Percentiles rank a stretch among this genome's conserved stretches.
Conservation (phyloP, 257 asterid species). For the Solanum virginianum region DNA sequence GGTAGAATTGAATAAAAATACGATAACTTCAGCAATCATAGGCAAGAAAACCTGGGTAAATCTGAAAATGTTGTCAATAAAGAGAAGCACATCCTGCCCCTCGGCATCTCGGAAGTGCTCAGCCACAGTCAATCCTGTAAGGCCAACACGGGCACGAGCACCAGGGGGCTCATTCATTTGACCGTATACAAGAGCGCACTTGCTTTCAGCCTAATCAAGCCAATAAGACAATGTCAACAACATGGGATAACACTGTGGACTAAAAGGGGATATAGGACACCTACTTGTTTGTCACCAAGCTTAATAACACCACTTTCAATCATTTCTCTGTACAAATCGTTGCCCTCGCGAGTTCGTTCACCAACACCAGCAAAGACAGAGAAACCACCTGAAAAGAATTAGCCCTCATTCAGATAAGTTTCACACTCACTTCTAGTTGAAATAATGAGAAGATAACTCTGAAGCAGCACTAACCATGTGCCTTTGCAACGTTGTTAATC, state of each 20-base stretch:
- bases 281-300: slow-evolving; percentile 95
- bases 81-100: slow-evolving; percentile 99
- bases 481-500: slow-evolving; percentile 91
- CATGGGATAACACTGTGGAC: background rate
- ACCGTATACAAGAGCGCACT: slow-evolving; percentile 95
- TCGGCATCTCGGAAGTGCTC: slow-evolving; percentile 99
- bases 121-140: slow-evolving; percentile 95
- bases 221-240: background rate
- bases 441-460: background rate
- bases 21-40: background rate
- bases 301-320: slow-evolving; percentile 99
- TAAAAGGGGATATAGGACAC: background rate
- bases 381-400: slow-evolving; percentile 66
- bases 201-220: slow-evolving; percentile 64
- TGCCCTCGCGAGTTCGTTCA: slow-evolving; percentile 97
- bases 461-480: slow-evolving; percentile 53
- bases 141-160: slow-evolving; percentile 99
- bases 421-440: background rate
- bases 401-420: background rate
- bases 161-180: slow-evolving; percentile 99
- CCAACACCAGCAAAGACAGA: slow-evolving; percentile 99
- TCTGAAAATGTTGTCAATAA: slow-evolving; percentile 94
- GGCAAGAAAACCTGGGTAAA: slow-evolving; percentile 62
- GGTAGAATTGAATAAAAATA: background rate
- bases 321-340: slow-evolving; percentile 97